Conservation (phyloP, 1,284 basidiomycete species). For the Ceratobasidium sp. region DNA sequence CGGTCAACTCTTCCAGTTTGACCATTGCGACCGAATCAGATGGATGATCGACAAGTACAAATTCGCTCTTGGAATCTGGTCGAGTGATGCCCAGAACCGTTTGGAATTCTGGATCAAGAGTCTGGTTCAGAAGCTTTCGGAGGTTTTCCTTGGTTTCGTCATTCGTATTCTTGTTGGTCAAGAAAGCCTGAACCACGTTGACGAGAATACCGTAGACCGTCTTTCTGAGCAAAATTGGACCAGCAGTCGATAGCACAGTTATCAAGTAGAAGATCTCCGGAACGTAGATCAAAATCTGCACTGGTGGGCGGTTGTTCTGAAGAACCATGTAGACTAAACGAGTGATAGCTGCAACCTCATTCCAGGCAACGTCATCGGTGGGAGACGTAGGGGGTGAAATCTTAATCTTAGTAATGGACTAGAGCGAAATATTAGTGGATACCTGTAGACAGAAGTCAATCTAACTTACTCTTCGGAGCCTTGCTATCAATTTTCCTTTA, state of each 20-base stretch:
- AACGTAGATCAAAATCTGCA: conserved; percentile 77
- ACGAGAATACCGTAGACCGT: conserved; percentile 82
- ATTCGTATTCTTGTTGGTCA: conserved; percentile 66
- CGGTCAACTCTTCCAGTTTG: conserved; percentile 69
- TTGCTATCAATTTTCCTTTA: conserved; percentile 76
- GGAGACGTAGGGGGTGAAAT: conserved; percentile 67
- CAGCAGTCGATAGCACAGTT: conserved; percentile 75
- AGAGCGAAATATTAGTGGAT: conserved; percentile 15
- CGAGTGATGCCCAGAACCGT: conserved; percentile 76
- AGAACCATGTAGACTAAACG: conserved; percentile 76
- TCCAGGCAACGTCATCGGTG: conserved; percentile 78
- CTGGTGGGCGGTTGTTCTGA: conserved; percentile 67
- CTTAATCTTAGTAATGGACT: conserved; percentile 78
- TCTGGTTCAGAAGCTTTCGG: conserved; percentile 66
- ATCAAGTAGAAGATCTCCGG: conserved; percentile 84
- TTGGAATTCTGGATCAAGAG: conserved; percentile 64
- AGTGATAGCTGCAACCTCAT: conserved; percentile 80
- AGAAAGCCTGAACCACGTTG: conserved; percentile 80
- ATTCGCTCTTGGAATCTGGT: conserved; percentile 68
- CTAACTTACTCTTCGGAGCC: conserved; percentile 72
- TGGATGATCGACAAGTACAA: conserved; percentile 60
- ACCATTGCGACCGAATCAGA: conserved; percentile 70
- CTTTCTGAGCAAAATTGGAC: conserved; percentile 74
- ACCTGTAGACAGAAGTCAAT: background rate
- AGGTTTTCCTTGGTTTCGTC: conserved; percentile 61